phyloP scores from a whole-genome alignment of 441 rosid species.

The Adansonia grandidieri region DNA sequence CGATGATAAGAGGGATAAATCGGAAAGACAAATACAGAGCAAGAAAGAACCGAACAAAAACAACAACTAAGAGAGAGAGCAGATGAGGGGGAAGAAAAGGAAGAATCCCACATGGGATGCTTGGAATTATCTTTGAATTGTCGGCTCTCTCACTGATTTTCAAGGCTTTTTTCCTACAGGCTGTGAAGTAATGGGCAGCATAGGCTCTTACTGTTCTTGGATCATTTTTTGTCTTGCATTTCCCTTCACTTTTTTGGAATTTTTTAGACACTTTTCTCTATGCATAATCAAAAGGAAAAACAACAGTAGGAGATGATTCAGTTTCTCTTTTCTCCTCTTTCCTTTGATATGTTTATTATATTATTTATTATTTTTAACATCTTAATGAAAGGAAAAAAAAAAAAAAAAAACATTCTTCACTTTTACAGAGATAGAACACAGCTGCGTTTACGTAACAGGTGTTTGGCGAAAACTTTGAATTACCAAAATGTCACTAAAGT shows the following conservation, averaged over 20 bases:
- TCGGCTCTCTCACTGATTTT: conserved; percentile 56
- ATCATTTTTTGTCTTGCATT: conserved; percentile 33
- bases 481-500: conserved; percentile 19
- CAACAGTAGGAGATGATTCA: too few relatives aligned
- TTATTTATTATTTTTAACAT: too few relatives aligned
- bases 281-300: too few relatives aligned
- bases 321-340: too few relatives aligned
- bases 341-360: too few relatives aligned
- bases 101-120: conserved; percentile 81
- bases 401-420: conserved; percentile 27
- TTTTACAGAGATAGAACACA: conserved; percentile 9
- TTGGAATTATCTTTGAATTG: conserved; percentile 54
- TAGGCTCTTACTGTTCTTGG: conserved; percentile 41
- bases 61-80: conserved; percentile 31
- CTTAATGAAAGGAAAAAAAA: too few relatives aligned
- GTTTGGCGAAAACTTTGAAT: background rate
- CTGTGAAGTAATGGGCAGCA: conserved; percentile 72
- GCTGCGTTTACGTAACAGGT: too few relatives aligned
- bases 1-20: conserved; percentile 26
- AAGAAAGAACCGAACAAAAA: too few relatives aligned
- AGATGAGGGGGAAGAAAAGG: conserved; percentile 33
- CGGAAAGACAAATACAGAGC: too few relatives aligned
- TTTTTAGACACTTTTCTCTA: background rate
- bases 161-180: conserved; percentile 46
- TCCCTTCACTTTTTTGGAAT: background rate